Conservation (phyloP, 768 basidiomycete genomes). For the Serendipita sp. region DNA sequence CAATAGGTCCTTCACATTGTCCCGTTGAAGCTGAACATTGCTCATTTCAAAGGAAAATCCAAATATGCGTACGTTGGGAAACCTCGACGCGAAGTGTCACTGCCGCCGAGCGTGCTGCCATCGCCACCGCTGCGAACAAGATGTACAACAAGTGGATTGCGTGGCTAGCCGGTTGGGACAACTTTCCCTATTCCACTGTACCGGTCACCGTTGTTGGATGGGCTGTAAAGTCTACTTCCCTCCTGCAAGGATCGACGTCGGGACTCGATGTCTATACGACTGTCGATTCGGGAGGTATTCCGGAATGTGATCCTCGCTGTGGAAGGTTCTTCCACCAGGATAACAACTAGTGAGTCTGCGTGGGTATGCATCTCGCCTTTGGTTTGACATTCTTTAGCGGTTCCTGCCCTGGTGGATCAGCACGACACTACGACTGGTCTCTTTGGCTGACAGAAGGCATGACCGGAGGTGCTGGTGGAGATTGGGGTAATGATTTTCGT, state of each 20-base stretch:
- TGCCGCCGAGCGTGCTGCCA: background rate
- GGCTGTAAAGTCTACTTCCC: background rate
- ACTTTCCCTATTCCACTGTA: background rate
- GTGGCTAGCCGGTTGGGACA: background rate
- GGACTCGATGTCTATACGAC: background rate
- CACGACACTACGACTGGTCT: background rate
- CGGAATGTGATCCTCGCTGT: background rate
- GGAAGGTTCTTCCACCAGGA: background rate
- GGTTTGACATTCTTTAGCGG: background rate
- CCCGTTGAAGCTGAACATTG: background rate
- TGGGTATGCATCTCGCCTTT: background rate
- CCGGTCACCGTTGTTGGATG: background rate
- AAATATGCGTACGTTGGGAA: background rate
- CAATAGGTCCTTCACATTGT: background rate
- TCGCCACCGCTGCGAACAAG: background rate
- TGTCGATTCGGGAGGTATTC: background rate
- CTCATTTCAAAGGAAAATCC: background rate
- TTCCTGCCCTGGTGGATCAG: background rate
- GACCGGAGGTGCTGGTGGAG: background rate
- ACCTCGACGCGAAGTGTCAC: background rate
- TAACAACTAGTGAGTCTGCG: background rate
- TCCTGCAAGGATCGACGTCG: background rate
- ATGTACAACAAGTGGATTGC: conserved; percentile 1
- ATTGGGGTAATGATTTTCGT: background rate
- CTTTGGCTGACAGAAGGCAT: background rate